phyloP scores from a whole-genome alignment of 164 flowering plant genomes.

The Cinnamomum chago region DNA sequence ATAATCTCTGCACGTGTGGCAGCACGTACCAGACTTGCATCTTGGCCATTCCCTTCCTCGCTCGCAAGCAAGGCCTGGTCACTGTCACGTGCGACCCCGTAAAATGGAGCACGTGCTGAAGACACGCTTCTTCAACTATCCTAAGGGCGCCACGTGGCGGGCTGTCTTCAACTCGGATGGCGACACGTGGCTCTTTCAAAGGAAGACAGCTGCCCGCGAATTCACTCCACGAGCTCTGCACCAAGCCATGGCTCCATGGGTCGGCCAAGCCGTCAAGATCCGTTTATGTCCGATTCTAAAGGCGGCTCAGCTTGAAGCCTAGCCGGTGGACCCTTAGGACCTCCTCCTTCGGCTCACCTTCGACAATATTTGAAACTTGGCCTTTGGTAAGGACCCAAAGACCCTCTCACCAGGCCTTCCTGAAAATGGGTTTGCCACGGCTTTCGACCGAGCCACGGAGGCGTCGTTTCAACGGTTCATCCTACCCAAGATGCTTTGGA shows the following conservation, averaged over 20 bases:
- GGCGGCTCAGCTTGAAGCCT: constrained; percentile 32
- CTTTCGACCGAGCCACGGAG: constrained; percentile 72
- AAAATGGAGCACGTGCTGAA: constrained; percentile 64
- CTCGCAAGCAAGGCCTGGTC: constrained; percentile 55
- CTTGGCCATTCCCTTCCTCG: constrained; percentile 43
- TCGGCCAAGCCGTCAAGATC: constrained; percentile 45
- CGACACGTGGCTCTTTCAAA: constrained; percentile 66
- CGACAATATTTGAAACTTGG: constrained; percentile 68
- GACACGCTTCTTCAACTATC: constrained; percentile 54
- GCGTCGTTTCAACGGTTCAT: constrained; percentile 60
- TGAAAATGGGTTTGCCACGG: constrained; percentile 48
- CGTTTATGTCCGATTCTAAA: constrained; percentile 50
- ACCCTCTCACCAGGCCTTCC: constrained; percentile 51
- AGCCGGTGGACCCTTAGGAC: constrained; percentile 58
- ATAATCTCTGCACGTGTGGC: constrained; percentile 51
- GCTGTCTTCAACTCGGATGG: constrained; percentile 67
- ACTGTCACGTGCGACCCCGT: constrained; percentile 70
- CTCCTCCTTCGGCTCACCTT: constrained; percentile 60
- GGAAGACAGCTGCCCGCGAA: constrained; percentile 56
- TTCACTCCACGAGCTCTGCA: constrained; percentile 62
- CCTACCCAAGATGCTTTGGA: constrained; percentile 53
- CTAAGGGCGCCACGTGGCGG: constrained; percentile 71
- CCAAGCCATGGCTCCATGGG: constrained; percentile 75
- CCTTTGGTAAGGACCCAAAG: constrained; percentile 63
- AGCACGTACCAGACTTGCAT: constrained; percentile 76